Evolutionary conservation across 345 rosid species (phyloP).

Genomic region (Pugionium dolabratum): DNA sequence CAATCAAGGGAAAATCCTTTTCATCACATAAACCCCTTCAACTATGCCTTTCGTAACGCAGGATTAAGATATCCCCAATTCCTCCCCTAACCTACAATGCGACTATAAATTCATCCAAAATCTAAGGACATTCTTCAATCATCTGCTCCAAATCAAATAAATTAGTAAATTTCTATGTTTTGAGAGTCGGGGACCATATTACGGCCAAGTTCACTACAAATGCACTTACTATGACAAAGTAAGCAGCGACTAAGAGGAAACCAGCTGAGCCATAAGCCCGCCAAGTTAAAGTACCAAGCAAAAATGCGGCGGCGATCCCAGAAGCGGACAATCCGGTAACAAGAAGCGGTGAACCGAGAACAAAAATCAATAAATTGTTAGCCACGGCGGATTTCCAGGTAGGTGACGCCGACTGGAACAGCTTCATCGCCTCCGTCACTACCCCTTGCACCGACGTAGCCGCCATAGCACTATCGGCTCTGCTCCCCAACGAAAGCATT

Average conservation of each 20-base stretch:
- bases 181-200: background rate
- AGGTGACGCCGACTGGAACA: slow-evolving; percentile 63
- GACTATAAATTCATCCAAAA: background rate
- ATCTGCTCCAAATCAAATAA: slow-evolving; percentile 4
- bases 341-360: slow-evolving; percentile 72
- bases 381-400: slow-evolving; percentile 84
- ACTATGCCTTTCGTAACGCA: too few species aligned
- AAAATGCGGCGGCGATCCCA: slow-evolving; percentile 82
- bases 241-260: slow-evolving; percentile 79
- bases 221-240: slow-evolving; percentile 63
- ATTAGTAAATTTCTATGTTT: background rate
- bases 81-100: background rate
- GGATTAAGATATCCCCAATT: too few species aligned
- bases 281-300: slow-evolving; percentile 93
- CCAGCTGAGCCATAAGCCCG: slow-evolving; percentile 90
- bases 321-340: slow-evolving; percentile 73
- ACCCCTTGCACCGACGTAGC: slow-evolving; percentile 47
- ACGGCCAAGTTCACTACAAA: background rate
- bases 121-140: slow-evolving; percentile 8
- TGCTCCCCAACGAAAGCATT: slow-evolving; percentile 37
- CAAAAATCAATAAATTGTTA: slow-evolving; percentile 70
- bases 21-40: too few species aligned
- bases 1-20: background rate
- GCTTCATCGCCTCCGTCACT: slow-evolving; percentile 53
- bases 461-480: slow-evolving; percentile 26